A percentile compares a stretch with the other conserved stretches of the same genome.
Conservation (phyloP, 192 early-diverging fungal genomes). For the Linnemannia zychae region DNA sequence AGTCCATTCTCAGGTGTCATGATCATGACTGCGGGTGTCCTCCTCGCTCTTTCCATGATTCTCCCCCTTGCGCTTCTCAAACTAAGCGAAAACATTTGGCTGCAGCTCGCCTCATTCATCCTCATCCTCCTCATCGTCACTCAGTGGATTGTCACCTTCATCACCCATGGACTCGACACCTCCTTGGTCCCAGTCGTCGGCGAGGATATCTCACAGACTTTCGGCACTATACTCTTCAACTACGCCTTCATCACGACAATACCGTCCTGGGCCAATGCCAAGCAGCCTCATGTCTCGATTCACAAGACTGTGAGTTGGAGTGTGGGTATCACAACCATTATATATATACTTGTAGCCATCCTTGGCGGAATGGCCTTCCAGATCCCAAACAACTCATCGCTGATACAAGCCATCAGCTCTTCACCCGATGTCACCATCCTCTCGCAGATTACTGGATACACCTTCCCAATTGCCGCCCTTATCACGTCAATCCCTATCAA, state of each 20-base stretch:
- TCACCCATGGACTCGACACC: constrained; percentile 60
- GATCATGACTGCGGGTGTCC: constrained; percentile 71
- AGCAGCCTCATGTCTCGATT: constrained; percentile 69
- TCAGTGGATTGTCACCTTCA: constrained; percentile 68
- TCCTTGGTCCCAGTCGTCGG: constrained; percentile 67
- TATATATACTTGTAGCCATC: constrained; percentile 68
- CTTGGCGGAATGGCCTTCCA: constrained; percentile 62
- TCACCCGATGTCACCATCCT: constrained; percentile 32
- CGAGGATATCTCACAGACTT: constrained; percentile 56
- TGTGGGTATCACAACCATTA: constrained; percentile 58
- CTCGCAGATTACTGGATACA: constrained; percentile 59
- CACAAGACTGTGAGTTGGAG: constrained; percentile 70
- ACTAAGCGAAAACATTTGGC: constrained; percentile 75
- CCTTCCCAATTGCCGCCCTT: constrained; percentile 66
- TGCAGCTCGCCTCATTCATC: constrained; percentile 74
- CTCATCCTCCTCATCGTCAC: constrained; percentile 65
- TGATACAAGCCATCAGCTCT: constrained; percentile 50
- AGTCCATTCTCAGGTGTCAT: constrained; percentile 73
- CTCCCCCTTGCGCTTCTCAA: constrained; percentile 72
- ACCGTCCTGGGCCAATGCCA: constrained; percentile 74
- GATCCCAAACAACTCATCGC: constrained; percentile 50
- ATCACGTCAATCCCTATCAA: constrained; percentile 79
- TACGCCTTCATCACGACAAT: constrained; percentile 79
- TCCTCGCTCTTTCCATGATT: constrained; percentile 65
- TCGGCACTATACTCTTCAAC: constrained; percentile 78